A percentile compares a stretch with the other conserved stretches of the same genome.
Conservation (phyloP, 345 rosid genomes). For the Linum usitatissimum region DNA sequence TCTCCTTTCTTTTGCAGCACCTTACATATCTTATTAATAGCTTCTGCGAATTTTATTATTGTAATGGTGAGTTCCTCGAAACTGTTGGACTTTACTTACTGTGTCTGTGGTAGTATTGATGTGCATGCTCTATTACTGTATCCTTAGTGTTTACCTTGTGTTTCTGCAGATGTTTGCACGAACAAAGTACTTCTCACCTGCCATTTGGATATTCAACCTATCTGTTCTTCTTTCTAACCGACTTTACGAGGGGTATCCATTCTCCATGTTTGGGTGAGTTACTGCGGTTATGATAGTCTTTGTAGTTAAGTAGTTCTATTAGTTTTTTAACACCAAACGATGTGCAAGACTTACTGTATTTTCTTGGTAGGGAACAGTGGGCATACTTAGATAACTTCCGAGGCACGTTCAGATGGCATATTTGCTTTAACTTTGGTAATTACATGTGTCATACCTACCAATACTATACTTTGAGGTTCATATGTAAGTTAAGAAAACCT, state of each 20-base stretch:
- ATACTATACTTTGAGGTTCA: not conserved
- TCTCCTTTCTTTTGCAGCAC: constrained; percentile 26
- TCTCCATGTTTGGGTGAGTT: constrained; percentile 76
- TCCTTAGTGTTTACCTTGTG: constrained; percentile 18
- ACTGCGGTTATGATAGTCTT: not conserved
- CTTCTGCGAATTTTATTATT: constrained; percentile 55
- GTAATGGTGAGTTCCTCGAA: constrained; percentile 46
- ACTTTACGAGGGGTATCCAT: constrained; percentile 75
- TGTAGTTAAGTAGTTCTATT: not conserved
- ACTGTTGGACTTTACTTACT: not conserved
- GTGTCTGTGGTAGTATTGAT: not conserved
- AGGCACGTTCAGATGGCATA: constrained; percentile 93
- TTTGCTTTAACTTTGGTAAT: constrained; percentile 90
- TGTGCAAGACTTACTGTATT: constrained; percentile 7
- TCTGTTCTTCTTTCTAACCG: constrained; percentile 74
- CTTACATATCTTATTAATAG: constrained; percentile 50
- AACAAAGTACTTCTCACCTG: constrained; percentile 39
- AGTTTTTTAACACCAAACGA: constrained; percentile 7
- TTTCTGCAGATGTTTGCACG: constrained; percentile 50
- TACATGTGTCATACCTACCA: constrained; percentile 8
- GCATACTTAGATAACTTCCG: constrained; percentile 63
- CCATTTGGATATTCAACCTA: constrained; percentile 68
- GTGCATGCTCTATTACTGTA: not conserved
- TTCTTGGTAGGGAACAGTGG: constrained; percentile 46
- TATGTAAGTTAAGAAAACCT: not conserved